Evolutionary conservation across 257 asterid species (phyloP).

Genomic region (Coffea eugenioides): DNA sequence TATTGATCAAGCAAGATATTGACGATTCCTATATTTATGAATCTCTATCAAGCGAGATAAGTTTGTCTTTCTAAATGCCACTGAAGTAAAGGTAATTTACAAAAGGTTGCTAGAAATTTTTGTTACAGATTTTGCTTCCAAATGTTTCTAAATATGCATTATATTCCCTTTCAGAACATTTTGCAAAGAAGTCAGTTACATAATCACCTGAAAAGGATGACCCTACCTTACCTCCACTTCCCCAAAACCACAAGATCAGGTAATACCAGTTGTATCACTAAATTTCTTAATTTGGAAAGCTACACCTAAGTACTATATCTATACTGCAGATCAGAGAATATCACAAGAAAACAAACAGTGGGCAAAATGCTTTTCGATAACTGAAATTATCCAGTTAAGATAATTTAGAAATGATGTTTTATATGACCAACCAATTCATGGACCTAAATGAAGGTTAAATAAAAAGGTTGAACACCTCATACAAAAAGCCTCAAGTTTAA

Average conservation of each 20-base stretch:
- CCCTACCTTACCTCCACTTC: too few relatives aligned
- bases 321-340: neutral
- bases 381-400: neutral
- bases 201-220: too few relatives aligned
- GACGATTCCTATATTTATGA: neutral
- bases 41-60: neutral
- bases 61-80: neutral
- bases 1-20: neutral
- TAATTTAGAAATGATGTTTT: neutral
- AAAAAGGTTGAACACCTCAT: neutral
- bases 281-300: neutral
- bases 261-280: neutral
- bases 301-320: neutral
- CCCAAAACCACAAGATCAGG: neutral
- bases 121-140: neutral
- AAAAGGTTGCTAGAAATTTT: neutral
- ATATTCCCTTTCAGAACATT: neutral
- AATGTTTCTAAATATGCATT: neutral
- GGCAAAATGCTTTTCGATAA: neutral
- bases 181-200: too few relatives aligned
- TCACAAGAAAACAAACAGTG: neutral
- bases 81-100: neutral
- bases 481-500: neutral
- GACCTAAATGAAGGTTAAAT: neutral
- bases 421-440: neutral